Percentiles rank a stretch among this genome's conserved stretches.
Conservation (phyloP, 2,329 filamentous ascomycete genomes). For the Colletotrichum sp. region DNA sequence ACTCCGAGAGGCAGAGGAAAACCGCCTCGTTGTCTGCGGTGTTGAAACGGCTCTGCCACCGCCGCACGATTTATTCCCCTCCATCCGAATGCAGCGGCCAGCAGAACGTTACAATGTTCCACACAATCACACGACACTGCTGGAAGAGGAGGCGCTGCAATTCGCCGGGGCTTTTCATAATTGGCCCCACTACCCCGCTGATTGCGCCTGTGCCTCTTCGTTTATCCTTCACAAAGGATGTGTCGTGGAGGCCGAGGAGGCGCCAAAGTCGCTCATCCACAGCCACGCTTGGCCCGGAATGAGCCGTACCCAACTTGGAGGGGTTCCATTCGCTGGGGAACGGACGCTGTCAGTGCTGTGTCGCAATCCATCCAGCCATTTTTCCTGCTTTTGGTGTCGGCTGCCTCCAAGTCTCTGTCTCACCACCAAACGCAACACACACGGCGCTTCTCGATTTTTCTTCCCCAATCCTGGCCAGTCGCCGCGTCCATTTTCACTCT, state of each 20-base stretch:
- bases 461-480: background rate
- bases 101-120: background rate
- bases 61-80: background rate
- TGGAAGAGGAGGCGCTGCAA: background rate
- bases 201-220: slow-evolving; percentile 7
- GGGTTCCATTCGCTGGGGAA: background rate
- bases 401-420: background rate
- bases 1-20: background rate
- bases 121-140: background rate
- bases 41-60: background rate
- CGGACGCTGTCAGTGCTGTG: background rate
- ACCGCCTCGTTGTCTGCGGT: background rate
- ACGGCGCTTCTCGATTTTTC: background rate
- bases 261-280: slow-evolving; percentile 3
- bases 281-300: slow-evolving; percentile 10
- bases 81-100: background rate
- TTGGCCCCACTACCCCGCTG: slow-evolving; percentile 15
- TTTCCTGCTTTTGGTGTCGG: background rate
- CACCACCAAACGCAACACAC: background rate
- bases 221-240: slow-evolving; percentile 1
- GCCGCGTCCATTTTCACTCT: background rate
- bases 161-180: background rate
- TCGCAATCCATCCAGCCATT: background rate
- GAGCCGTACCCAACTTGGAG: background rate
- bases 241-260: background rate